Conservation (phyloP, 345 rosid genomes). For the Cardamine resedifolia region DNA sequence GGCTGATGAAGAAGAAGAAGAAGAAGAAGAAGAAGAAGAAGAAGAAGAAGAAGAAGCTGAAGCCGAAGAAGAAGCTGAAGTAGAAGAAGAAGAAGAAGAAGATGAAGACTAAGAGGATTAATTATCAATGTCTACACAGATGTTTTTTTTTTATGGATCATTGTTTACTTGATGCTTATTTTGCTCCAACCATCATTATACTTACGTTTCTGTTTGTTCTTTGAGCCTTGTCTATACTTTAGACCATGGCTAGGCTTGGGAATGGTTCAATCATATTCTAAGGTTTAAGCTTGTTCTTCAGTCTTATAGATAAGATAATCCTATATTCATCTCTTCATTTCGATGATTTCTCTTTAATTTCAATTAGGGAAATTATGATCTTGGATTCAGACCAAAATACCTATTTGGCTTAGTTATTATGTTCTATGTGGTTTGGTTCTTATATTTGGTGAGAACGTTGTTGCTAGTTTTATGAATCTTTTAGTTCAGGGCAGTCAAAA, state of each 20-base stretch:
- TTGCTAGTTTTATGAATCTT: too few relatives aligned
- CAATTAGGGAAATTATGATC: too few relatives aligned
- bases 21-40: background rate
- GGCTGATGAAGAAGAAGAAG: too few relatives aligned
- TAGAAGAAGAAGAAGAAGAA: background rate
- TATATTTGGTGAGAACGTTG: too few relatives aligned
- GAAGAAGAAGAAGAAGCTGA: background rate
- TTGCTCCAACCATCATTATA: background rate
- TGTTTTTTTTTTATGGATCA: background rate
- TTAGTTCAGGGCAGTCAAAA: too few relatives aligned
- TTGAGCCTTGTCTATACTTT: background rate
- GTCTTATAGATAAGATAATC: too few relatives aligned
- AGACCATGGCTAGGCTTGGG: background rate
- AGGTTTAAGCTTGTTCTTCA: background rate
- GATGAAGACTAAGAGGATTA: background rate
- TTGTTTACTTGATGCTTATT: background rate
- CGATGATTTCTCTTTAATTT: too few relatives aligned
- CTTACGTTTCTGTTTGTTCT: background rate
- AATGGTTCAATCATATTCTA: background rate
- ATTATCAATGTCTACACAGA: background rate
- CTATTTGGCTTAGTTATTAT: too few relatives aligned
- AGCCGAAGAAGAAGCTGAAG: too few relatives aligned
- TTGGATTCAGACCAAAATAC: too few relatives aligned
- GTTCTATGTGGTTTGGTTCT: too few relatives aligned
- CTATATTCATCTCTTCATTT: too few relatives aligned